A percentile compares a stretch with the other conserved stretches of the same genome.
Conservation (phyloP, 768 basidiomycete genomes). For the Tephrocybe sp. region DNA sequence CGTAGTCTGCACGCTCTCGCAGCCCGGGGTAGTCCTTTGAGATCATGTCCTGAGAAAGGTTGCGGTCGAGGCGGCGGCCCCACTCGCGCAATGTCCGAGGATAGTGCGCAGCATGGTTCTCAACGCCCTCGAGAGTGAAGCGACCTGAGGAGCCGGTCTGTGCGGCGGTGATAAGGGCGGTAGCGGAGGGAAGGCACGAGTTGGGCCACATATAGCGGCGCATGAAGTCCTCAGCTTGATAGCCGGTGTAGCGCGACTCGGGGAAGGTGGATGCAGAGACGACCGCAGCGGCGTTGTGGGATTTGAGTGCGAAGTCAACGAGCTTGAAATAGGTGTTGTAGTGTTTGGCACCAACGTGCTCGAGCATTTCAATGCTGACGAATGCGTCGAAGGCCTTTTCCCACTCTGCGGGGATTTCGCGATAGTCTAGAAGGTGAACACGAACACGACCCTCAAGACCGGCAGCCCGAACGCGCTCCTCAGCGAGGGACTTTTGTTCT, state of each 20-base stretch:
- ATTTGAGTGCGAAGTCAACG: conserved; percentile 76
- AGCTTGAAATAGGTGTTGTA: conserved; percentile 76
- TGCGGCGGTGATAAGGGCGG: conserved; percentile 74
- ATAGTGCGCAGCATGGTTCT: conserved; percentile 86
- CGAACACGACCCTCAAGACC: conserved; percentile 71
- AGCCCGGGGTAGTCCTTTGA: conserved; percentile 61
- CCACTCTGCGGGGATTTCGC: conserved; percentile 81
- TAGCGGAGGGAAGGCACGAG: conserved; percentile 84
- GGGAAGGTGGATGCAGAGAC: conserved; percentile 72
- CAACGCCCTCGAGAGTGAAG: conserved; percentile 82
- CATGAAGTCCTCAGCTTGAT: conserved; percentile 87
- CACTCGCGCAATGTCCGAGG: conserved; percentile 93
- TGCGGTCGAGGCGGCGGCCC: conserved; percentile 73
- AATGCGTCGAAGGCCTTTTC: conserved; percentile 80
- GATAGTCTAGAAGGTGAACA: conserved; percentile 89
- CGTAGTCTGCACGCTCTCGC: conserved; percentile 54
- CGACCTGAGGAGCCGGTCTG: conserved; percentile 68
- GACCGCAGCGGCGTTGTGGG: conserved; percentile 63
- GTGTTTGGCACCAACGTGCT: conserved; percentile 58
- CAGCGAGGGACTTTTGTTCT: conserved; percentile 86
- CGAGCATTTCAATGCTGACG: conserved; percentile 81
- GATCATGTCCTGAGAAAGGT: conserved; percentile 59
- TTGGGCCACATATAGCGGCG: conserved; percentile 89
- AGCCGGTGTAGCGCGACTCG: conserved; percentile 63
- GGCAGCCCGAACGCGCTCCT: conserved; percentile 74